Percentiles rank a stretch among this genome's conserved stretches.
phyloP scores from a whole-genome alignment of 148 eudicot genomes.

The Amaranthus palmeri region DNA sequence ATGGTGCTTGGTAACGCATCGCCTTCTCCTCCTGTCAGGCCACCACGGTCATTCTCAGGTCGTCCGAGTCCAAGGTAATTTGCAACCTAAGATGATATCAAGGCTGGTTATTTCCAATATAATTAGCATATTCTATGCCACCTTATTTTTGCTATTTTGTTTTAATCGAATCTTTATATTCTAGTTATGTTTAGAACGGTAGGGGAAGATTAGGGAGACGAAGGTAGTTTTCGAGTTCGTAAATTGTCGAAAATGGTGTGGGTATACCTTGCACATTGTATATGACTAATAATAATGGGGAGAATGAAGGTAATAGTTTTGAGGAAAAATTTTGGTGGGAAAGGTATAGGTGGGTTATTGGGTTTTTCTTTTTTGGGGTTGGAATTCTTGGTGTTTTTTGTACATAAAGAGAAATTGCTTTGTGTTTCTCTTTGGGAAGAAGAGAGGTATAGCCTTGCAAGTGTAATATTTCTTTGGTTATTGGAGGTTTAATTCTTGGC shows the following conservation, averaged over 20 bases:
- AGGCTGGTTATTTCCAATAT: neutral
- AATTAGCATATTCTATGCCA: conserved; percentile 10
- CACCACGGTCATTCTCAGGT: conserved; percentile 35
- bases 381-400: conserved; percentile 10
- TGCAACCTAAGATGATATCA: neutral
- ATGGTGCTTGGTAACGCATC: conserved; percentile 39
- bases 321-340: conserved; percentile 22
- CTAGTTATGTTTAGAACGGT: conserved; percentile 13
- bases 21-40: conserved; percentile 36
- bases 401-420: conserved; percentile 17
- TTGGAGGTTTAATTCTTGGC: conserved; percentile 18
- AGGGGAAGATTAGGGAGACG: conserved; percentile 2
- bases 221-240: neutral
- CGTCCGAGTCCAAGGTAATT: conserved; percentile 44
- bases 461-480: conserved; percentile 14
- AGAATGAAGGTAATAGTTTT: conserved; percentile 7
- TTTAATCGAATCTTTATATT: conserved; percentile 4
- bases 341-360: conserved; percentile 24
- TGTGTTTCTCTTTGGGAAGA: conserved; percentile 16
- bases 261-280: conserved; percentile 31
- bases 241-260: conserved; percentile 20
- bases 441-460: conserved; percentile 21
- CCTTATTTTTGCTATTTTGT: neutral
- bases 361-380: neutral
- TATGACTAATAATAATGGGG: conserved; percentile 21